Base-by-base conservation (phyloP, 2,329 filamentous ascomycete genomes). In the Ceratocystis eucalypticola region DNA sequence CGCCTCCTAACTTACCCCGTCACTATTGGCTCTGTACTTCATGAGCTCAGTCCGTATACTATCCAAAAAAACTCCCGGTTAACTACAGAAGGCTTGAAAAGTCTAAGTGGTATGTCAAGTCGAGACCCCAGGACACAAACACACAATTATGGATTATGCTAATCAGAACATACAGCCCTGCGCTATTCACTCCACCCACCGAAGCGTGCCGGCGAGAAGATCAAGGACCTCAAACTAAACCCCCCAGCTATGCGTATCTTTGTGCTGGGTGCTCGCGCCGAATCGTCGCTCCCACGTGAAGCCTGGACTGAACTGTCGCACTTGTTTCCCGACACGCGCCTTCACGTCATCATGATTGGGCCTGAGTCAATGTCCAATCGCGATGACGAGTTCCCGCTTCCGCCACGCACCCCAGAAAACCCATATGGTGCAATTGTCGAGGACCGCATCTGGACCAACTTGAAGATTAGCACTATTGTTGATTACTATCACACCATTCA, bases 401-500 rank as follows among this genome's bases (percentile, higher is more conserved):
- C 95, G 1, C 84, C 89, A 71, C 86, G 92, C 66, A 96, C 91
- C 1, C 80, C 92, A 0, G 78, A 80, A 8, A 99, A 99, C 74
- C 94, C 94, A 0, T 99, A 92, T 71, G 94, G 94, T 53, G 90
- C 89, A n/a, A 82, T 99, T 64, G 84, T 96, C 15, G 95, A 99
- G 77, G 93, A 96, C 75, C 86, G 93, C 64, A 82, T 99, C 7
- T 90, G 88, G 73, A 86, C 88, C 66, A 87, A 88, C 70, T 86
- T 97, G 84, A 99, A 99, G 80, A 96, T 99, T 73, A 94, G 88
- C 75, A 99, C 95, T 0, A 96, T 92, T 72, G 93, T 97, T 64
- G 94, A 99, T 71, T 96, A 99, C 78, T 99, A 95, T 79, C 93
- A 99, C 76, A 97, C 90, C 1, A 84, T 99, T 71, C 93, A 99